Conservation (phyloP, 306 rosid genomes). For the Cucurbita pepo region DNA sequence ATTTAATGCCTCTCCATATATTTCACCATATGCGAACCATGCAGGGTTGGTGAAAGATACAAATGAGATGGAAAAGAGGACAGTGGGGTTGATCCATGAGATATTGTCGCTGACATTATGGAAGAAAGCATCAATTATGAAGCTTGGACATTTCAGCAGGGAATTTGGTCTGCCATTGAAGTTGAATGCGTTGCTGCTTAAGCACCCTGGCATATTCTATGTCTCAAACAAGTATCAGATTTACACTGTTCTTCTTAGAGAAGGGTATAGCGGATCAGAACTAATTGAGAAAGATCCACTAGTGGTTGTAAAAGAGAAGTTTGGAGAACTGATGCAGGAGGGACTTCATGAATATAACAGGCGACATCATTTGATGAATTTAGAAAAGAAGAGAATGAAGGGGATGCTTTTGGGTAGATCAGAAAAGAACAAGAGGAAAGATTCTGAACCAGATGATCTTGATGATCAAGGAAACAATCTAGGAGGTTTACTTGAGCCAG, state of each 20-base stretch:
- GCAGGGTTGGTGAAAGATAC: conserved; percentile 34
- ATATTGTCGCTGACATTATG: conserved; percentile 62
- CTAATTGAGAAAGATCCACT: conserved; percentile 63
- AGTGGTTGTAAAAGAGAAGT: conserved; percentile 55
- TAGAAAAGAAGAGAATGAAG: conserved; percentile 48
- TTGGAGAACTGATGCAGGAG: conserved; percentile 86
- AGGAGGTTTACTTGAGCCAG: conserved; percentile 67
- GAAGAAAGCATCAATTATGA: conserved; percentile 67
- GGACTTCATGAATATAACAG: conserved; percentile 83
- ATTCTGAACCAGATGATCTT: conserved; percentile 12
- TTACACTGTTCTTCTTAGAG: conserved; percentile 65
- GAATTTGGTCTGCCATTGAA: conserved; percentile 56
- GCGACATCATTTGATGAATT: conserved; percentile 28
- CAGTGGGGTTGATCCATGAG: conserved; percentile 66
- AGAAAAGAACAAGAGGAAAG: conserved; percentile 18
- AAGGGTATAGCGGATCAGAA: conserved; percentile 49
- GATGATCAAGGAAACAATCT: conserved; percentile 24
- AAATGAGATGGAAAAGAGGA: conserved; percentile 69
- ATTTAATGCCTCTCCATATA: conserved; percentile 43
- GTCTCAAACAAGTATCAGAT: conserved; percentile 72
- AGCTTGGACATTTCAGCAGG: conserved; percentile 61
- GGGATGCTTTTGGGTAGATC: conserved; percentile 33
- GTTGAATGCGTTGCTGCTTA: conserved; percentile 53
- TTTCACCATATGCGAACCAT: conserved; percentile 50
- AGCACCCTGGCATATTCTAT: conserved; percentile 67